Base-by-base conservation (phyloP, 108 stramenopile genomes). In the Cyclotella choctawhatcheeana region DNA sequence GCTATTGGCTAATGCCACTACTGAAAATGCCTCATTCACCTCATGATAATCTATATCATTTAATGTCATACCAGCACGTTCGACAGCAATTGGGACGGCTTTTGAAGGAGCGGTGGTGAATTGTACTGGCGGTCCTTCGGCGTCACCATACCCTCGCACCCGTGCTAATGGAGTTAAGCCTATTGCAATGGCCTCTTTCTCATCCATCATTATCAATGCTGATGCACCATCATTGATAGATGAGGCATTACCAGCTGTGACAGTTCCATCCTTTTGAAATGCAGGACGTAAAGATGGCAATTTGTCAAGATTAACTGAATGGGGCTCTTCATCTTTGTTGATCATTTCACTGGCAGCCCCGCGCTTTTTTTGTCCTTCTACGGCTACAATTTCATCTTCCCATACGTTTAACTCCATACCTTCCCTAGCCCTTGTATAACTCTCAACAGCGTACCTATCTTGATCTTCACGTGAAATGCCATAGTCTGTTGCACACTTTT, bases 21-120 rank as follows among this genome's bases (percentile, higher is more conserved):
- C 86, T 0, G 97, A 97, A 74, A 99, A 99, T 3, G 98, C 98
- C 84, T 99, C 98, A 73, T 99, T 99, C 64, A 99, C 89, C 84
- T 99, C 98, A 73, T 76, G 97, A 16, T 97, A 78, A 73, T 98
- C 97, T 32, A 99, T 87, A 69, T 97, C 96, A 10, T 77, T 74
- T 13, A 79, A 27, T 3, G 55, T 24, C 33, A 96, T 40, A 13
- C 85, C 70, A 1, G 88, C 79, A 64, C 79, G 74, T 52, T 76
- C 12, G 40, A 97, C 64, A 12, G 92, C 96, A 8, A 76, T 88
- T 0, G 98, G 98, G 44, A 99, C 97, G 17, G 97, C 98, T 33
- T 85, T 84, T 3, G 96, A 88, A 17, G 94, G 94, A 31, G 97
- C 98, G 55, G 98, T 88, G 0, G 97, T 97, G 97, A 99, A 98